Evolutionary conservation across 768 basidiomycete genomes (phyloP).

Genomic region (Podaxis sp.): DNA sequence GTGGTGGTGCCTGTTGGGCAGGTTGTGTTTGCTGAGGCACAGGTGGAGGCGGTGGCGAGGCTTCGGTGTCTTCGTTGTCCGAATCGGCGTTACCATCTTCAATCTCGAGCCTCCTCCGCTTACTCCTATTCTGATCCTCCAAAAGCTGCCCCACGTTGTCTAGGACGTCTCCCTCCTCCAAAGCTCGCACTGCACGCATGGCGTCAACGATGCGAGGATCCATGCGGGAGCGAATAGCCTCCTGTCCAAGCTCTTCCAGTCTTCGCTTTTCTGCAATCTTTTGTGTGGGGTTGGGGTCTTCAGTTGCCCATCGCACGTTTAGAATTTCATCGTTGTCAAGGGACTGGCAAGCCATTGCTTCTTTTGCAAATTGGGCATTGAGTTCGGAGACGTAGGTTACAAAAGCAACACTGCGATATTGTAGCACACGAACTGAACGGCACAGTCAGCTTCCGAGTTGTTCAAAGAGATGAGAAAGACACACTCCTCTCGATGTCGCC

Average conservation of each 20-base stretch:
- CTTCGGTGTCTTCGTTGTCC: conserved; percentile 28
- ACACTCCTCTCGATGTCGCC: conserved; percentile 88
- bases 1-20: conserved; percentile 27
- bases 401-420: conserved; percentile 94
- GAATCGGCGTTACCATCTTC: conserved; percentile 28
- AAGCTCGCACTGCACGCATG: conserved; percentile 76
- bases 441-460: background rate
- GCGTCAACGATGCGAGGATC: conserved; percentile 89
- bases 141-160: conserved; percentile 37
- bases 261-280: conserved; percentile 83
- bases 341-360: conserved; percentile 98
- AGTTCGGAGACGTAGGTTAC: conserved; percentile 89
- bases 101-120: conserved; percentile 28
- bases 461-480: conserved; percentile 26
- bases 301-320: conserved; percentile 98
- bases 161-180: conserved; percentile 74
- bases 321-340: conserved; percentile 96
- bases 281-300: conserved; percentile 93
- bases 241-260: conserved; percentile 79
- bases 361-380: conserved; percentile 93
- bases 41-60: conserved; percentile 14
- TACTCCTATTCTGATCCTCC: conserved; percentile 26
- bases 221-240: conserved; percentile 80
- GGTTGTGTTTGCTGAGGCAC: conserved; percentile 17
- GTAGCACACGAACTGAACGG: conserved; percentile 75